Conservation (phyloP, 345 rosid species). For the Microthlaspi erraticum region DNA sequence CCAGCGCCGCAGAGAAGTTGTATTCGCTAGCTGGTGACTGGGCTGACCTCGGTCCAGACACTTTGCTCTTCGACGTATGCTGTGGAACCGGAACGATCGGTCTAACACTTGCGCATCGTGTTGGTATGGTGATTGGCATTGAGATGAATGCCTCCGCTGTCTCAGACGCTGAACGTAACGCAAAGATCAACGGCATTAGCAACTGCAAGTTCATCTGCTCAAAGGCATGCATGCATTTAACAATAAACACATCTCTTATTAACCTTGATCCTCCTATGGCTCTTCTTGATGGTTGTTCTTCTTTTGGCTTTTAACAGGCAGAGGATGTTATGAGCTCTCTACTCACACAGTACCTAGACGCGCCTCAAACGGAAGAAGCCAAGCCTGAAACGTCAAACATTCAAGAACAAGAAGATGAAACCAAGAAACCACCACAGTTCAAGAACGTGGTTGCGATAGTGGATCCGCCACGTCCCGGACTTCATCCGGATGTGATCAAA, state of each 20-base stretch:
- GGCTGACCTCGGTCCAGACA: constrained; percentile 89
- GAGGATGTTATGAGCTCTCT: constrained; percentile 90
- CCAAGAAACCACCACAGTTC: no score
- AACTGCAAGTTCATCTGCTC: constrained; percentile 87
- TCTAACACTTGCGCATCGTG: constrained; percentile 86
- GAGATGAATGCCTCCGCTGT: constrained; percentile 99
- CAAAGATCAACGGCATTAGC: constrained; percentile 84
- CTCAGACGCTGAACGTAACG: constrained; percentile 84
- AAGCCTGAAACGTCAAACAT: constrained; percentile 48
- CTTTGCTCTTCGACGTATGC: constrained; percentile 87
- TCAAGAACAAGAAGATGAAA: constrained; percentile 55
- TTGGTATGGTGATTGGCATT: constrained; percentile 96
- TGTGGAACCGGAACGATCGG: constrained; percentile 99
- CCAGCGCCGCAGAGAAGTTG: constrained; percentile 92
- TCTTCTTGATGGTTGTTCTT: no score
- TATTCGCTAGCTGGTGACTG: constrained; percentile 97
- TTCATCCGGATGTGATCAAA: constrained; percentile 86
- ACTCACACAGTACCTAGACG: constrained; percentile 66
- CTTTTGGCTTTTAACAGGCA: constrained; percentile 56
- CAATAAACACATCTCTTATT: background rate
- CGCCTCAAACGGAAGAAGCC: constrained; percentile 46
- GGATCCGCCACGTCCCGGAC: constrained; percentile 94
- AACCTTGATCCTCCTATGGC: no score
- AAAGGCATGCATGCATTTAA: constrained; percentile 68
- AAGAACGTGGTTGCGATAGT: constrained; percentile 95